Base-by-base conservation (phyloP, 352 stramenopile genomes). In the Phytophthora agathidicida region DNA sequence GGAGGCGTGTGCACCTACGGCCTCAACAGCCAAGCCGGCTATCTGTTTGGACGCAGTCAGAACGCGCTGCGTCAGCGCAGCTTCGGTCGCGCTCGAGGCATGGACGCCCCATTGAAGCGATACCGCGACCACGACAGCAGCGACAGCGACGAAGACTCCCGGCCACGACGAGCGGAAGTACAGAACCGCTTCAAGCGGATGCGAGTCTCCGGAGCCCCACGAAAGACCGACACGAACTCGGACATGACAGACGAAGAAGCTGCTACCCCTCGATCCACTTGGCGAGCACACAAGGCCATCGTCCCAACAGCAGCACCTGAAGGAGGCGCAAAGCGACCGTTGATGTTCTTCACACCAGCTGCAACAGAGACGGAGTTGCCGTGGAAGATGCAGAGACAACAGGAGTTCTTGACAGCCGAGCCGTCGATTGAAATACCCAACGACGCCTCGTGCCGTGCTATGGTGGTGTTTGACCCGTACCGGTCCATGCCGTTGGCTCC, bases 181-280 rank as follows among this genome's bases (percentile, higher is more conserved):
- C 36, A 89, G 30, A 68, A 88, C n/a, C 68, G 80, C 1, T 45
- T 93, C 31, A 93, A 91, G 54, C 79, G 83, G 35, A 78, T 93
- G 75, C 80, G 83, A 8, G 60, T 93, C 30, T 71, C 79, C 71
- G 0, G 52, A 46, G 7, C 42, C 55, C 1, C n/a, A n/a, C n/a
- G n/a, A n/a, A 52, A 65, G 3, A 53, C 28, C 33, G 52, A 57
- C 33, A 49, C 54, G 17, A 57, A 71, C 26, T 61, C 65, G 20
- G 43, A 54, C 5, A 82, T 71, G 61, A 81, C 71, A 26, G 77
- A 88, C 46, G 61, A 68, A 10, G 47, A 69, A 11, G 59, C 54
- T 1, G 55, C 52, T 3, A 75, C 61, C 0, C 61, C 61, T 2
- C 13, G 61, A 37, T 47, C 16, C 9, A 72, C 67, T 1, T 72